Percentiles rank a stretch among this genome's conserved stretches.
These are phyloP conservation scores for Apiotrichum sp. DNA, from an alignment of 1,284 basidiomycete genomes.

Conservation along the genomic window DNA sequence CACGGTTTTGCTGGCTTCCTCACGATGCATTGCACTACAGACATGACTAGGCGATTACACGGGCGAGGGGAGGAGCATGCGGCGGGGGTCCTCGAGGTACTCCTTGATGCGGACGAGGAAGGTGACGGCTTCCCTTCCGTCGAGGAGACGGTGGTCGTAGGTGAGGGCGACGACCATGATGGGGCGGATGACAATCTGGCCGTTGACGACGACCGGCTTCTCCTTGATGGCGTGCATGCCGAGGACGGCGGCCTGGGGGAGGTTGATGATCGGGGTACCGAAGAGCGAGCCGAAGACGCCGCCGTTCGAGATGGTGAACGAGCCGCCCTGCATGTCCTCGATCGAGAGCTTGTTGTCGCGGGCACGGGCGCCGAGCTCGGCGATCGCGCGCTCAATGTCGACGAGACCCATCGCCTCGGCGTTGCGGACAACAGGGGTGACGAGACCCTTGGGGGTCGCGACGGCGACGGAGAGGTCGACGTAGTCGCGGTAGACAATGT, in stretches of 20 bases:
- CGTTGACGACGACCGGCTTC: constrained; percentile 83
- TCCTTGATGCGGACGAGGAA: constrained; percentile 81
- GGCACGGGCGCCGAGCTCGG: constrained; percentile 68
- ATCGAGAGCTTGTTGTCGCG: constrained; percentile 89
- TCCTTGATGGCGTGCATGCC: constrained; percentile 98
- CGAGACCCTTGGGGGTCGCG: constrained; percentile 93
- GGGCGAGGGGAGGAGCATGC: constrained; percentile 55
- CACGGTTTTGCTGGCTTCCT: not conserved
- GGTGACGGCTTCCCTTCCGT: constrained; percentile 92
- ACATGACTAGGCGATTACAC: constrained; percentile 23
- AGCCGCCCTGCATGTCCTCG: constrained; percentile 94
- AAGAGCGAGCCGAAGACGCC: constrained; percentile 97
- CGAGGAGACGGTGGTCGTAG: constrained; percentile 92
- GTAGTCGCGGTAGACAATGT: constrained; percentile 93
- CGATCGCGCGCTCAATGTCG: constrained; percentile 89
- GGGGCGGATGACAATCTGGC: constrained; percentile 82
- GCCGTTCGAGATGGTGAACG: constrained; percentile 98
- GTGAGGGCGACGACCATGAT: constrained; percentile 95
- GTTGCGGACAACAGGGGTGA: constrained; percentile 93
- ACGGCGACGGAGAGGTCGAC: constrained; percentile 93
- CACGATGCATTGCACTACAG: constrained; percentile 11
- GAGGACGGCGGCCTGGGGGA: constrained; percentile 89
- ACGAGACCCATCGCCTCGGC: constrained; percentile 80
- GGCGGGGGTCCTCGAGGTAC: constrained; percentile 62
- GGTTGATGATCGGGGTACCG: constrained; percentile 96